Base-by-base conservation (phyloP, 2,329 filamentous ascomycete genomes). In the Neophaeococcomyces aloes region DNA sequence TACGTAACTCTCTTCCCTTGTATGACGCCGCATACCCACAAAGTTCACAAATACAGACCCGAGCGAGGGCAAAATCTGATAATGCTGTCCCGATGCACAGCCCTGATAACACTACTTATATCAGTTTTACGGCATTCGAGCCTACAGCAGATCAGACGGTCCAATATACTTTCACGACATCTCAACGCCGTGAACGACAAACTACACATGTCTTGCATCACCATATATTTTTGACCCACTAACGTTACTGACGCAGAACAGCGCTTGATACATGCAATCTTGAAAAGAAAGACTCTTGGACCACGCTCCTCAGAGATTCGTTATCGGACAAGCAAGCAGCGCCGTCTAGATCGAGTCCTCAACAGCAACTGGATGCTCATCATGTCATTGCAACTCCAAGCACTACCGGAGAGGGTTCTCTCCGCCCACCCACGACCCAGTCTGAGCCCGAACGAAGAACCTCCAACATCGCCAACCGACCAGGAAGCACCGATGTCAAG, bases 1-100 rank as follows among this genome's bases (percentile, higher is more conserved):
- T 51, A 55, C 56, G 45, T 60, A 55, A 29, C 52, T 13, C 29
- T 31, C 39, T 18, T 33, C 19, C 10, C 31, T 35, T 23, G 29
- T 29, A 39, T 34, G 25, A 36, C 21, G 32, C 38, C 13, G 23
- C 23, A 31, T 39, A 30, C 29, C 47, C 32, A 47, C 45, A 38
- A 29, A 8, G 39, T 37, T 29, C 4, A 30, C 37, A n/a, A 27
- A 40, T 32, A 29, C 48, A 50, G 50, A 47, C 30, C 38, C 38
- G 34, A 32, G 35, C 40, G 38, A 48, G 19, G 48, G 42, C 18
- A 47, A 44, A 36, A 29, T 44, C 19, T 47, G 39, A 49, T 34
- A 10, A 27, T 5, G 10, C 23, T 27, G 5, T 27, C 10, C 10
- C 19, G 18, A 35, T 14, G 5, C 6, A 30, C 30, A 21, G 17